Conservation (phyloP, 192 early-diverging fungal species). For the Linnemannia exigua region DNA sequence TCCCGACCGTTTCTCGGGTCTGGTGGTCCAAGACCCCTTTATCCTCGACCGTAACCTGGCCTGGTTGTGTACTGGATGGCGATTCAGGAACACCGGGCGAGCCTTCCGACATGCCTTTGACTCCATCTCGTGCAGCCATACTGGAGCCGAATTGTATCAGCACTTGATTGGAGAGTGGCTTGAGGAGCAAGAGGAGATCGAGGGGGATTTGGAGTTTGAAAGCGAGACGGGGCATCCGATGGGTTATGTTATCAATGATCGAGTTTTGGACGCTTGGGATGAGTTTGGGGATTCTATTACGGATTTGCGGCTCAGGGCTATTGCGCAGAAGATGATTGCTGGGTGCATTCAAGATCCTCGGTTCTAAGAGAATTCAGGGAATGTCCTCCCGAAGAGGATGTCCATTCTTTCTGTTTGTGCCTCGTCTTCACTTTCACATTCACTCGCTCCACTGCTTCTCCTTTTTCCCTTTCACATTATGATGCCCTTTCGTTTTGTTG, state of each 20-base stretch:
- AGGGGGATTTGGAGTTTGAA: neutral
- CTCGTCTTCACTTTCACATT: no score
- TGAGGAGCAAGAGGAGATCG: neutral
- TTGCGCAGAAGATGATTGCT: neutral
- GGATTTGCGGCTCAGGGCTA: neutral
- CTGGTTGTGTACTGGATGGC: conserved; percentile 10
- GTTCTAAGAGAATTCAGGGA: neutral
- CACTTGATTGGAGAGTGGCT: neutral
- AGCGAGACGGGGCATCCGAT: neutral
- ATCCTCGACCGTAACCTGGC: neutral
- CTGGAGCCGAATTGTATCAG: no score
- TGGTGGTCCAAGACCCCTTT: neutral
- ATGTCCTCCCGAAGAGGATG: neutral
- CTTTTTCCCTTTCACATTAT: no score
- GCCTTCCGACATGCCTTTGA: neutral
- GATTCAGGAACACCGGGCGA: neutral
- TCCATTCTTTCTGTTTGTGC: neutral
- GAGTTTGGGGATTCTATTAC: neutral
- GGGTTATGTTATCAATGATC: neutral
- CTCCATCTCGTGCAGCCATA: neutral
- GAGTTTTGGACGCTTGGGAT: neutral
- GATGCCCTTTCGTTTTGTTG: no score
- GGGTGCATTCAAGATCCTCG: neutral
- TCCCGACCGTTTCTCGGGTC: neutral
- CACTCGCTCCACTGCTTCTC: no score